Evolutionary conservation across 2,329 filamentous ascomycete species (phyloP).

Genomic region (Penicillium sp.): DNA sequence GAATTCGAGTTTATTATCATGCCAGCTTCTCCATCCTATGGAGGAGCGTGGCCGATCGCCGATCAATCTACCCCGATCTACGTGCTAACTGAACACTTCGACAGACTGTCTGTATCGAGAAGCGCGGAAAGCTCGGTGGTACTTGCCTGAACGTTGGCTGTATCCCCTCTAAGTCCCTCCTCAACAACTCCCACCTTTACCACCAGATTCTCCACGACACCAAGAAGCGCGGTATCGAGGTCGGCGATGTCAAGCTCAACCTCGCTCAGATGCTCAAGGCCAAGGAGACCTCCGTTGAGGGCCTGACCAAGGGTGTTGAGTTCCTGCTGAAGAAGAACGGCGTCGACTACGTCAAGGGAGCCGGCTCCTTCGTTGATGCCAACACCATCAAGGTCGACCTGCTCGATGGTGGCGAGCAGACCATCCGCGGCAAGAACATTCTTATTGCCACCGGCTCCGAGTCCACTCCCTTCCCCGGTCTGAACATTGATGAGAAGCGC

Average conservation of each 20-base stretch:
- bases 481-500: conserved; percentile 96
- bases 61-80: not conserved
- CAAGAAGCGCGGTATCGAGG: conserved; percentile 95
- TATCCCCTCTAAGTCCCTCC: conserved; percentile 97
- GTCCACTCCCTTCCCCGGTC: conserved; percentile 91
- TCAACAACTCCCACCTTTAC: conserved; percentile 99
- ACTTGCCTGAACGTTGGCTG: conserved; percentile 99
- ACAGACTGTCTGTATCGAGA: conserved; percentile 96
- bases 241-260: conserved; percentile 96
- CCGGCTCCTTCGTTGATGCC: conserved; percentile 82
- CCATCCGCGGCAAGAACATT: conserved; percentile 90
- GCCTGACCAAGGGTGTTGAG: conserved; percentile 95
- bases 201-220: conserved; percentile 97
- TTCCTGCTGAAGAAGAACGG: conserved; percentile 99
- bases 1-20: conserved; percentile 27
- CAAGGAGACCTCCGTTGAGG: conserved; percentile 85
- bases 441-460: conserved; percentile 96
- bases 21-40: not conserved
- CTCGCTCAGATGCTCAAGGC: conserved; percentile 96
- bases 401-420: conserved; percentile 87
- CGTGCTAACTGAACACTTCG: conserved; percentile 14
- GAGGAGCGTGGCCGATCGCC: not conserved
- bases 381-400: conserved; percentile 90
- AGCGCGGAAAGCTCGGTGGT: conserved; percentile 90
- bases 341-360: conserved; percentile 95